Evolutionary conservation across 2,329 filamentous ascomycete genomes (phyloP), one percentile per base, ranked within the genome.

Genomic region (Aplosporella prunicola): DNA sequence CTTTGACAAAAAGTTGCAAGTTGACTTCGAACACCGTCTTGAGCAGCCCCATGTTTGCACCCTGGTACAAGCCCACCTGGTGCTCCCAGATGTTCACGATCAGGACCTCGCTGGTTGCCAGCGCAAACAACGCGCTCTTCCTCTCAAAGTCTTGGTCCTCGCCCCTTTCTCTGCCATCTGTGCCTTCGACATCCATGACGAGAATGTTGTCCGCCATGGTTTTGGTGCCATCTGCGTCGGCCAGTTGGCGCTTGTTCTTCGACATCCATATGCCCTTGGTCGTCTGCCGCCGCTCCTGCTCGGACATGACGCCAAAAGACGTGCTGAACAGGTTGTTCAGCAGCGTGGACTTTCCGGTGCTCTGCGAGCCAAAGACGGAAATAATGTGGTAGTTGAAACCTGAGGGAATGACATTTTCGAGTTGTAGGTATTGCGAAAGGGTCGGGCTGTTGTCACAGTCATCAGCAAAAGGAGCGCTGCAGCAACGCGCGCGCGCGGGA

Each of bases 241-340:
- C 58, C 28, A 63, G 60, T 35, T 62, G 59, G 18, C 68, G 67
- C 68, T 93, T 94, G 65, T 96, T 96, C 69, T 94, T 93, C 47
- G 88, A 93, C 81, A 98, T 82, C 91, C 91, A 98, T 58, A 98
- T 98, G 56, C 91, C 91, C 69, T 96, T 98, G 29, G 91, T 98
- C 0, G 91, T 98, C 71, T 98, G 91, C 44, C 87, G 80, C 47
- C 91, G 78, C 61, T 95, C 87, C 45, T 78, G 73, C 71, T 98
- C 91, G 51, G 86, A 85, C 91, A 98, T 98, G 57, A 98, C 89
- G 49, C 86, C 89, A 67, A 98, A 98, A 40, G 88, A 74, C 48
- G 91, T 98, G 45, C 86, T 85, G 59, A 98, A 98, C 40, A 98
- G 78, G 63, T 89, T 73, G 68, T 98, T 98, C 47, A 98, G 78